Percentiles rank a stretch among this genome's conserved stretches.
phyloP scores from a whole-genome alignment of 345 rosid genomes.

The Rhizophora mangle region DNA sequence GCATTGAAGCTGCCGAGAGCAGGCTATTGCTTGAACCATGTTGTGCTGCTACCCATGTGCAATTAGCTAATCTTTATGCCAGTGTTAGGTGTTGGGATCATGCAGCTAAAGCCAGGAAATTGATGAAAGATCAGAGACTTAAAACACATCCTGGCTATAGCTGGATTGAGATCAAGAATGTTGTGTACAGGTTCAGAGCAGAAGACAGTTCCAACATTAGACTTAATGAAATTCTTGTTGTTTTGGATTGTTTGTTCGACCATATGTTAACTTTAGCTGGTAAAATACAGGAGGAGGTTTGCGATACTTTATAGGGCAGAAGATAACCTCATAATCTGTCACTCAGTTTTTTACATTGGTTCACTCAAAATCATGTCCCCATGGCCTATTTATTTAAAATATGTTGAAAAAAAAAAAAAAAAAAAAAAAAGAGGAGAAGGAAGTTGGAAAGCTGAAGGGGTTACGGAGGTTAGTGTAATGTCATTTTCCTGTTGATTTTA shows the following conservation, averaged over 20 bases:
- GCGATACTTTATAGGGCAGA: background rate
- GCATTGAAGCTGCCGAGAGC: constrained; percentile 81
- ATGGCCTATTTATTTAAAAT: no score
- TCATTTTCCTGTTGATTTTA: no score
- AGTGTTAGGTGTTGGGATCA: constrained; percentile 63
- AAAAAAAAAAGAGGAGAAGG: no score
- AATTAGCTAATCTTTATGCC: constrained; percentile 73
- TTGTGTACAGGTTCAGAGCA: constrained; percentile 61
- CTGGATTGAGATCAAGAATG: constrained; percentile 77
- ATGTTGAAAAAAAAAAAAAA: no score
- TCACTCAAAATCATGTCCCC: background rate
- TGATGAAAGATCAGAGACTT: constrained; percentile 76
- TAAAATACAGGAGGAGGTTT: constrained; percentile 23
- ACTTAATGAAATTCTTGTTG: constrained; percentile 36
- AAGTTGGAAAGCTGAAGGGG: no score
- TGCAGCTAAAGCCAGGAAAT: constrained; percentile 64
- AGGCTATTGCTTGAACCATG: constrained; percentile 66
- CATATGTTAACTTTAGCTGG: constrained; percentile 42
- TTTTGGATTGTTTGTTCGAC: constrained; percentile 47
- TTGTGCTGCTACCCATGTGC: constrained; percentile 77
- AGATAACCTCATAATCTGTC: background rate
- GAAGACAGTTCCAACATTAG: constrained; percentile 51
- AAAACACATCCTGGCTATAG: constrained; percentile 72
- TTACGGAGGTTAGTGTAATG: no score
- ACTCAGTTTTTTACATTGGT: background rate